Base-by-base conservation (phyloP, 257 asterid species). In the Anisodus acutangulus region DNA sequence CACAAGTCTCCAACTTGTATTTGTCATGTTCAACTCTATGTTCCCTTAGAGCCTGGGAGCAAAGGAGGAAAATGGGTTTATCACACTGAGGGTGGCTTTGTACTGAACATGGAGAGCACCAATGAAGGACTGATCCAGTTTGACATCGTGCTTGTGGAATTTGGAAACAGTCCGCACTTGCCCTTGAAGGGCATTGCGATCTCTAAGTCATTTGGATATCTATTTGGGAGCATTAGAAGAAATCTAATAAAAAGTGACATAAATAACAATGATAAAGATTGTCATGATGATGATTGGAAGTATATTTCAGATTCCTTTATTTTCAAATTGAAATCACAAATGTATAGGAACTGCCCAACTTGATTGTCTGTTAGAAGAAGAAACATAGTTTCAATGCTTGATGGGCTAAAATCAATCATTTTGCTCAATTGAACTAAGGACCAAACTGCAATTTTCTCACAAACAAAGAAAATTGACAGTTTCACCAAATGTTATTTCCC, bases 131-230 rank as follows among this genome's bases (percentile, higher is more conserved):
- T 39, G 31, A 67, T 41, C 54, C 54, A 1, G n/a, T 69, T 41
- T 39, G 53, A 31, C 78, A 69, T 39, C 54, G 13, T 69, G 4
- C 13, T 37, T 39, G 8, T 0, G 51, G 22, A 39, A 31, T 1
- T 1, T 31, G 35, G 2, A 1, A 63, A 22, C 70, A 63, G 16
- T 63, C 78, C 11, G 1, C 78, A 69, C 1, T 69, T 69, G 8
- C 54, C 49, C 54, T 69, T 69, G 54, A 69, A 39, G 13, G 78
- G 13, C 78, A 68, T 69, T 17, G 15, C 55, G 41, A 3, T 69
- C 78, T 69, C 54, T 41, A 69, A 16, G 12, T 70, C 78, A 70
- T 70, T 70, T 41, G 78, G 78, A n/a, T 41, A 45, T 70, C 35
- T 70, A 41, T 39, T 41, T 41, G 35, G 78, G 41, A 55, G 55